These are phyloP conservation scores for Leptographium wingfieldii DNA, from an alignment of 2,329 filamentous ascomycete genomes.

Conservation along the genomic window DNA sequence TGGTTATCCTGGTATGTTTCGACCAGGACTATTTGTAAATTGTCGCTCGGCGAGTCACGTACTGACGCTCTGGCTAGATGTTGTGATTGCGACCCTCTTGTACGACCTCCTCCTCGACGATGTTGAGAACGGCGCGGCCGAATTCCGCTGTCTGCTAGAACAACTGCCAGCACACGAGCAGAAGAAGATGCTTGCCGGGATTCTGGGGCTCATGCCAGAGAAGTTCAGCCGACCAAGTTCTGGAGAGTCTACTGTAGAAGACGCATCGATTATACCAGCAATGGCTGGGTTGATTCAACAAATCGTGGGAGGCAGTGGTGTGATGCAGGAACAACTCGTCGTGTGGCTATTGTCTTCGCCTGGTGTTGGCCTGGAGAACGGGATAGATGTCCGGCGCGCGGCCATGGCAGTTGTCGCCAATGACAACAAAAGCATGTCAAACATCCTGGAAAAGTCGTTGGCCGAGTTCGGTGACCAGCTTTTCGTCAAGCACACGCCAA, in stretches of 20 bases:
- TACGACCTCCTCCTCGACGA: slow-evolving; percentile 19
- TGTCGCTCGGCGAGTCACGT: not conserved
- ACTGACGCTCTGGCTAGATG: slow-evolving; percentile 21
- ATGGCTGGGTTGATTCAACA: slow-evolving; percentile 42
- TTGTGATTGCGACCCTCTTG: slow-evolving; percentile 24
- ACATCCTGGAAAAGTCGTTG: slow-evolving; percentile 55
- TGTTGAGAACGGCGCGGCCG: slow-evolving; percentile 6
- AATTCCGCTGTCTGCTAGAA: slow-evolving; percentile 21
- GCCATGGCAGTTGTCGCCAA: slow-evolving; percentile 45
- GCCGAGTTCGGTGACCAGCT: slow-evolving; percentile 71
- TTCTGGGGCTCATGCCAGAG: slow-evolving; percentile 33
- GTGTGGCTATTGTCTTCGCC: slow-evolving; percentile 53
- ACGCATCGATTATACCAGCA: slow-evolving; percentile 33
- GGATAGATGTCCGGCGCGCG: slow-evolving; percentile 54
- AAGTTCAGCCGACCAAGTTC: slow-evolving; percentile 22
- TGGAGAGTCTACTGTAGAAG: slow-evolving; percentile 12
- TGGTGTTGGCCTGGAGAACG: slow-evolving; percentile 52
- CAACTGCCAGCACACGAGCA: slow-evolving; percentile 29
- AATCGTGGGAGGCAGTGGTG: slow-evolving; percentile 33
- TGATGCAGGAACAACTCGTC: slow-evolving; percentile 40
- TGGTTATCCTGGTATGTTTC: slow-evolving; percentile 55
- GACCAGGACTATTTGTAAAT: not conserved
- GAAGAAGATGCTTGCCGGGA: slow-evolving; percentile 25
- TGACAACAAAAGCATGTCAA: slow-evolving; percentile 36
- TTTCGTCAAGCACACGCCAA: slow-evolving; percentile 73